Evolutionary conservation across 441 rosid genomes (phyloP), one percentile per base, ranked within the genome.

Genomic region (Euphorbia corollata): DNA sequence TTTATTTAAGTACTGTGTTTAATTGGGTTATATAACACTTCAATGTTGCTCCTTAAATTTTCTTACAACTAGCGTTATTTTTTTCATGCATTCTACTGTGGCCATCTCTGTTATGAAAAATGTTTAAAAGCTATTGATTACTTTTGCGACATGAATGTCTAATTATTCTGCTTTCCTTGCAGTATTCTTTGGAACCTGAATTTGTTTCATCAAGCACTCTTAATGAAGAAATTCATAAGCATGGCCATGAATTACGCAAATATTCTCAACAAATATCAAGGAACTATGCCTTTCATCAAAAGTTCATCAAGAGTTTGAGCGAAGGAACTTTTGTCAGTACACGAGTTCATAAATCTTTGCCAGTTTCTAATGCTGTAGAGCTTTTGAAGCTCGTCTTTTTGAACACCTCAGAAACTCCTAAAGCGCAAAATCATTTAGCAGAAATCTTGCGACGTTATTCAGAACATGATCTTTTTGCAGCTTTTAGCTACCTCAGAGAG

Each of bases 361-460:
- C 99, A 7, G 86, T 88, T 81, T 87, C 98, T 64, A 95, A 82
- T 84, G 99, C 98, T 48, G 84, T 87, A 67, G 99, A 95, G 79
- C 82, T 95, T 73, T 81, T 92, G 75, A 95, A 92, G 88, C 92
- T 95, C 41, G 89, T 90, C 62, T 95, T 95, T 66, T 79, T 95
- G 86, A 92, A 90, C 86, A 78, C 83, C 74, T 87, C 96, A 63
- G 83, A 82, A 73, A 83, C 88, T 61, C 78, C 87, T 45, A 85
- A 81, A 64, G 71, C 82, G 75, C 86, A 88, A 77, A 88, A 82
- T 79, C 73, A 86, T 81, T 69, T 95, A 66, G 85, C 85, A 75
- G 95, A 84, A 82, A 92, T 94, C 63, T 77, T 95, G 45, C 78
- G 87, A 58, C 93, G 91, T 58, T 92, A 90, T 77, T 95, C 99